Evolutionary conservation across 495 filamentous ascomycete genomes (phyloP), one percentile per base, ranked within the genome.

Genomic region (Immersiella caudata): DNA sequence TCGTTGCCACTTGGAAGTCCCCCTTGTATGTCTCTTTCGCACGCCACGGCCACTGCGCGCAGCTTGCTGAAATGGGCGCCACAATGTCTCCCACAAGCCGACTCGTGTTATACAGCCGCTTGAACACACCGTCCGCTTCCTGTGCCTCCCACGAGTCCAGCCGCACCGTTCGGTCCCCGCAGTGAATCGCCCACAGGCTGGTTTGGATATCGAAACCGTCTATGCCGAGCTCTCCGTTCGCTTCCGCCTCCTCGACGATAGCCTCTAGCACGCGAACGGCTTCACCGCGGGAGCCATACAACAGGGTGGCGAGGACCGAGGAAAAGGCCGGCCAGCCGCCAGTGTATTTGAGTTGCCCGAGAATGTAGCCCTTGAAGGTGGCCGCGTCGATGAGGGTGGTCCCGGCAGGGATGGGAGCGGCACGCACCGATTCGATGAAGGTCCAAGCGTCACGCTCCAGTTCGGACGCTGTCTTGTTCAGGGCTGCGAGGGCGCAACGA

Each of bases 1-100:
- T 78, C 3, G 81, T 83, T 68, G 75, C 78, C 14, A 81, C 76
- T 6, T 74, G 60, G 64, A 81, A 84, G 54, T 74, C 68, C 0
- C 79, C 81, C 7, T 21, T 70, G 64, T 82, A 84, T 7, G 70
- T 67, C 68, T 81, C 82, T 62, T 79, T 79, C 6, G 81, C 76
- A 18, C 75, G 68, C 49, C 81, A 75, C 57, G 71, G 74, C 83
- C 82, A 86, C 61, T 75, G 75, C 11, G 75, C 71, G 60, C 81
- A 85, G 16, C 66, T 52, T 29, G 68, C 58, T 20, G 71, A 68
- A 29, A 78, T 12, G n/a, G 14, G 35, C 9, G 71, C 55, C 71
- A 75, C 9, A 74, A 63, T 29, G 40, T 63, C 36, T 9, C 61
- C 61, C 6, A 63, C 33, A 9, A 63, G 36, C 40, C 49, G 20